phyloP scores from a whole-genome alignment of 176 grass and related monocot genomes.

The Zea luxurians region DNA sequence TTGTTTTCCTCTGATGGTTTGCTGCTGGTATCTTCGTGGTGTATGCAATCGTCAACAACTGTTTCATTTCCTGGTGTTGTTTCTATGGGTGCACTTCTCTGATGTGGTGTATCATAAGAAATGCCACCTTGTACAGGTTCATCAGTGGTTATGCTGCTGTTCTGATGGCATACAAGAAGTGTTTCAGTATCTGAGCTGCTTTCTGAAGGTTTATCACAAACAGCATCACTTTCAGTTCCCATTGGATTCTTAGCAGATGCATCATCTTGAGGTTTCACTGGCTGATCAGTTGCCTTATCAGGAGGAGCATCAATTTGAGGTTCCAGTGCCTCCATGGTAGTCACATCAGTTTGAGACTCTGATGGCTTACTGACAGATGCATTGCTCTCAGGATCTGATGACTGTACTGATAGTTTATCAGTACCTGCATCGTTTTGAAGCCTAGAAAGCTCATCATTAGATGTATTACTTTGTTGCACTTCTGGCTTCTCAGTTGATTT shows the following conservation, averaged over 20 bases:
- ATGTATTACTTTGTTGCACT: conserved; percentile 6
- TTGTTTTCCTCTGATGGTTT: not conserved
- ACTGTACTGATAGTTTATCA: conserved; percentile 4
- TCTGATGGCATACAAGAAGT: conserved; percentile 19
- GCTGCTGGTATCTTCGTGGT: not conserved
- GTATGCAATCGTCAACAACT: conserved; percentile 18
- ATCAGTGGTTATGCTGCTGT: not conserved
- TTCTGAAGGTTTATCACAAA: conserved; percentile 40
- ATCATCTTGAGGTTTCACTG: conserved; percentile 36
- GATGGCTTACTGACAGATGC: not conserved
- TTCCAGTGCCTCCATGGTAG: conserved; percentile 29
- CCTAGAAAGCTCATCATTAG: conserved; percentile 9
- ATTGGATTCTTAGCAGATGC: conserved; percentile 24
- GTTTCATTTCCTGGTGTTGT: conserved; percentile 22
- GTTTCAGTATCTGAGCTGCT: conserved; percentile 36
- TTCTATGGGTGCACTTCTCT: conserved; percentile 37
- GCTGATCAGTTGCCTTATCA: conserved; percentile 9
- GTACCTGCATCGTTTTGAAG: conserved; percentile 23
- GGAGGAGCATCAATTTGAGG: conserved; percentile 24
- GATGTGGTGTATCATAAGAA: conserved; percentile 25
- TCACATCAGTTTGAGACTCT: conserved; percentile 11
- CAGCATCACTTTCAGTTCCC: not conserved
- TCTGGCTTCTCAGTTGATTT: conserved; percentile 26
- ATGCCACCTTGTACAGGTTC: conserved; percentile 7
- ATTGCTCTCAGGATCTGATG: conserved; percentile 31